Evolutionary conservation across 2,329 filamentous ascomycete species (phyloP).

Genomic region (Cercospora sp.): DNA sequence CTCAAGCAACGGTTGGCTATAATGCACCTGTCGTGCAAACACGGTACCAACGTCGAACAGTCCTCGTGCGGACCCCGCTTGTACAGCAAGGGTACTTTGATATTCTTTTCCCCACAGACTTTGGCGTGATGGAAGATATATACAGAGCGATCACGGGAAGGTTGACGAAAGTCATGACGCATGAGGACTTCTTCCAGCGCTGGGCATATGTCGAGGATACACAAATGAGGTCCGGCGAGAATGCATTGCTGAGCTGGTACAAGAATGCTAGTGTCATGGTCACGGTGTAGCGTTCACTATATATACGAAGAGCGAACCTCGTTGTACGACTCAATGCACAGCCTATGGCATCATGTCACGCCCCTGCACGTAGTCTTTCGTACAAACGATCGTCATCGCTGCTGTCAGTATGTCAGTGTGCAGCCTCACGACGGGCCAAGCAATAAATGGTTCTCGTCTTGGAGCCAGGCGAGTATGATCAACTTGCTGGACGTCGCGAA

Average conservation of each 20-base stretch:
- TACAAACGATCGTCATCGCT: not conserved
- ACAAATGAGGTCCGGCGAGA: slow-evolving; percentile 84
- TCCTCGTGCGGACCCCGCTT: slow-evolving; percentile 85
- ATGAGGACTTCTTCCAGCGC: slow-evolving; percentile 85
- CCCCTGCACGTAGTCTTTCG: not conserved
- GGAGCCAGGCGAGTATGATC: not conserved
- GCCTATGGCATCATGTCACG: not conserved
- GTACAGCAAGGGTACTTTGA: slow-evolving; percentile 99
- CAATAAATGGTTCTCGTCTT: not conserved
- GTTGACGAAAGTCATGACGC: slow-evolving; percentile 77
- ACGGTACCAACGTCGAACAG: slow-evolving; percentile 79
- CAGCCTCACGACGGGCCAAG: not conserved
- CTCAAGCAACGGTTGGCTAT: slow-evolving; percentile 77
- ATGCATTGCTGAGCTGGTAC: slow-evolving; percentile 89
- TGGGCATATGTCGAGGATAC: slow-evolving; percentile 94
- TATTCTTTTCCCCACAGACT: slow-evolving; percentile 97
- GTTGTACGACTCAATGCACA: not conserved
- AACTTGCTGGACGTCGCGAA: not conserved
- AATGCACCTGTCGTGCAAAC: slow-evolving; percentile 98
- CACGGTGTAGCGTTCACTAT: slow-evolving; percentile 61
- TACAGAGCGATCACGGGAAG: slow-evolving; percentile 93
- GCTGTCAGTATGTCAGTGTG: not conserved
- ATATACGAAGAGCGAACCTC: not conserved
- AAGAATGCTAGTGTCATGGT: slow-evolving; percentile 92
- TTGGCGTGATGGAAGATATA: slow-evolving; percentile 83